Conservation (phyloP, 768 basidiomycete species). For the Dendrothele bispora region DNA sequence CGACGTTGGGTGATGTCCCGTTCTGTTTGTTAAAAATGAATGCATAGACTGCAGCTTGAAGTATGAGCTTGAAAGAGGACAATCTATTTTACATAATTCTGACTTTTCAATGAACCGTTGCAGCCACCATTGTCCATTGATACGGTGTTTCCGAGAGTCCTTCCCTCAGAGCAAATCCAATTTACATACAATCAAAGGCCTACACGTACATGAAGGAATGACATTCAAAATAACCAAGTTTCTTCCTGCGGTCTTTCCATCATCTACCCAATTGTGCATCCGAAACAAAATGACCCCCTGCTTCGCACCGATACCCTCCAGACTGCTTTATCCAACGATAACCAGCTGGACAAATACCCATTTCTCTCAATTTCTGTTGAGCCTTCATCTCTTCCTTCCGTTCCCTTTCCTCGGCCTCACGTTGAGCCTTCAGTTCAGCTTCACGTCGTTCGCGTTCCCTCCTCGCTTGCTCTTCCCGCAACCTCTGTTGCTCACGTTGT, state of each 20-base stretch:
- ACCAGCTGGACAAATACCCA: constrained; percentile 52
- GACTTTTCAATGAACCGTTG: too few relatives aligned
- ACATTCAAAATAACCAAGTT: background rate
- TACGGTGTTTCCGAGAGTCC: too few relatives aligned
- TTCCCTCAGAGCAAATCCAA: too few relatives aligned
- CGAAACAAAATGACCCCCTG: constrained; percentile 42
- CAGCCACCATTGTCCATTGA: too few relatives aligned
- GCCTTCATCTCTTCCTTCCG: constrained; percentile 40
- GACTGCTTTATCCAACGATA: constrained; percentile 42
- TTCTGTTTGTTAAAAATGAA: too few relatives aligned
- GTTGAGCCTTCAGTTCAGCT: constrained; percentile 20
- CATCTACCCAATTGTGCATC: constrained; percentile 27
- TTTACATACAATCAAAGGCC: too few relatives aligned
- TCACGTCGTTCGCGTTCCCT: constrained; percentile 18
- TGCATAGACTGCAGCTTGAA: too few relatives aligned
- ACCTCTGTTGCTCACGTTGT: constrained; percentile 21
- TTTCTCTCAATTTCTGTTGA: constrained; percentile 39
- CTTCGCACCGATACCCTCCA: constrained; percentile 46
- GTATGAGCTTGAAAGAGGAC: too few relatives aligned
- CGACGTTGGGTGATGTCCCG: too few relatives aligned
- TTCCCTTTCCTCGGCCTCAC: constrained; percentile 20
- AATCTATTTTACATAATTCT: too few relatives aligned
- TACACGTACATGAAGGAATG: too few relatives aligned
- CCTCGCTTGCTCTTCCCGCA: constrained; percentile 16
- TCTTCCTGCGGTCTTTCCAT: background rate